A percentile compares a stretch with the other conserved stretches of the same genome.
Evolutionary conservation across 75 land plant genomes (phyloP).

Genomic region (Adiantum capillusveneris): DNA sequence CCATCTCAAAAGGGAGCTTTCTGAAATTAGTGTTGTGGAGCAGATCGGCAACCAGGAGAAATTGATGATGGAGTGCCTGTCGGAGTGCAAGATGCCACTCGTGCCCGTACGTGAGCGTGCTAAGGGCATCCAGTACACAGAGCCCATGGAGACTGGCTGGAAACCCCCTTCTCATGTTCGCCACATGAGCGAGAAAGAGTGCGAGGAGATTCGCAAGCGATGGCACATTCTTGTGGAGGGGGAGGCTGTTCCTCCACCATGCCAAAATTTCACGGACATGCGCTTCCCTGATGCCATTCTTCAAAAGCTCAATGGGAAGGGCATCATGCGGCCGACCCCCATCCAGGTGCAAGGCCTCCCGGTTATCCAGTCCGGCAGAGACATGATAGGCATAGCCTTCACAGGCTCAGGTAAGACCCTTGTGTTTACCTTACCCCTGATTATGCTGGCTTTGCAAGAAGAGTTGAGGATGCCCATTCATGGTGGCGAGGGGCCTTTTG

Average conservation of each 20-base stretch:
- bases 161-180: slow-evolving; percentile 64
- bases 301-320: slow-evolving; percentile 61
- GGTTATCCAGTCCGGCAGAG: slow-evolving; percentile 74
- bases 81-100: slow-evolving; percentile 63
- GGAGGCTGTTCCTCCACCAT: slow-evolving; percentile 78
- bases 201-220: slow-evolving; percentile 62
- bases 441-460: slow-evolving; percentile 82
- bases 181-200: slow-evolving; percentile 36
- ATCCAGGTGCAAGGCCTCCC: slow-evolving; percentile 94
- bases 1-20: slow-evolving; percentile 62
- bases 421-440: slow-evolving; percentile 74
- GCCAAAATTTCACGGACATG: slow-evolving; percentile 84
- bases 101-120: slow-evolving; percentile 85
- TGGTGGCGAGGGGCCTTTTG: slow-evolving; percentile 87
- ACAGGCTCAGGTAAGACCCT: slow-evolving; percentile 92
- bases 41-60: slow-evolving; percentile 69
- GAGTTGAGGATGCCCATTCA: slow-evolving; percentile 70
- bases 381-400: slow-evolving; percentile 95
- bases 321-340: slow-evolving; percentile 77
- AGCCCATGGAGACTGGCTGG: slow-evolving; percentile 85
- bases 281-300: slow-evolving; percentile 68
- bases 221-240: slow-evolving; percentile 92
- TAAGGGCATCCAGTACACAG: slow-evolving; percentile 82
- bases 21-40: slow-evolving; percentile 64
- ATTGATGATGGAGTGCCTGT: slow-evolving; percentile 82